Evolutionary conservation across 1,284 basidiomycete genomes (phyloP), one percentile per base, ranked within the genome.

Genomic region (Apiotrichum gamsii): DNA sequence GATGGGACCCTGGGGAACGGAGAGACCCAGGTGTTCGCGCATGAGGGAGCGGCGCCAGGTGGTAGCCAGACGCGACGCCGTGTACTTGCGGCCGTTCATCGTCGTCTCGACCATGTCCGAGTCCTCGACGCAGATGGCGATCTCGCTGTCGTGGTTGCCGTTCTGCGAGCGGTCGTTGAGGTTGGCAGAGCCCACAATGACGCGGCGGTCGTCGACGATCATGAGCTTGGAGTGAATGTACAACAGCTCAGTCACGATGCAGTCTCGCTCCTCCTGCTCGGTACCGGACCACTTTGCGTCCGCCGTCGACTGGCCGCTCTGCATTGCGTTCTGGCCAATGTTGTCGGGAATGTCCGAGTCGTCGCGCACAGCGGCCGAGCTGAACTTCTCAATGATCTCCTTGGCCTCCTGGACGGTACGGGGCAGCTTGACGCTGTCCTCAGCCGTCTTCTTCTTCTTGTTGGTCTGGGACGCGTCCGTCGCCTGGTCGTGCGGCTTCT

Each of bases 101-200:
- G 66, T 77, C 8, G 82, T 80, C 43, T 81, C 77, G 43, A 96
- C 77, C 74, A 82, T 75, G 45, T 94, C 88, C 3, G 77, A 74
- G 62, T 96, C 91, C 70, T 95, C 68, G 21, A 94, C 84, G 15
- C 95, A 82, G 6, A 93, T 73, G 1, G 87, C 87, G 57, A 95
- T 94, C 72, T 96, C 91, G 1, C 87, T 90, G 69, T 95, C 91
- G 29, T 89, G 87, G 61, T 93, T 82, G 24, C 91, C 90, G 78
- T 84, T 59, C 34, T 66, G 62, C 52, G 49, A 61, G 38, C 67
- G 55, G 51, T 69, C 65, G 61, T 95, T 95, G 58, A 94, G 73
- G 67, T 95, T 73, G 30, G 71, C 67, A 47, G 62, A 66, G 15
- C 72, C 72, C 43, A 66, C 67, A 58, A 95, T 87, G 31, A 93